A percentile compares a stretch with the other conserved stretches of the same genome.
phyloP scores from a whole-genome alignment of 2,329 filamentous ascomycete species.

The Sclerotinia nivalis region DNA sequence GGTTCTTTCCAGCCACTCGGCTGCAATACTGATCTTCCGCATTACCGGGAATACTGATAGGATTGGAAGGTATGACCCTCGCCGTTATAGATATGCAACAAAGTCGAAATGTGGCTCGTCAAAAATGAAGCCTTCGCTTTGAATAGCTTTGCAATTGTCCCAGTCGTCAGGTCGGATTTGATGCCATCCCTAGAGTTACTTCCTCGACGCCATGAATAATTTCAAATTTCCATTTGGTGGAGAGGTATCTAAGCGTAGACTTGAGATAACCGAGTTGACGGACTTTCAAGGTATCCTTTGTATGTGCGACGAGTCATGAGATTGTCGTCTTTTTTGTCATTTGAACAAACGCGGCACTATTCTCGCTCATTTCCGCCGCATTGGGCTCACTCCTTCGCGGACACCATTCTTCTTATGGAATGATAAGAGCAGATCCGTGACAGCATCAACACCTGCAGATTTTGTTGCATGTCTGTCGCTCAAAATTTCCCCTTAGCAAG shows the following conservation, averaged over 20 bases:
- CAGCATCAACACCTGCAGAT: neutral
- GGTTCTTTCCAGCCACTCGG: neutral
- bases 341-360: neutral
- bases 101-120: neutral
- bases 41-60: neutral
- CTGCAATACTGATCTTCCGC: neutral
- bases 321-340: neutral
- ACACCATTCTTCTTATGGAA: neutral
- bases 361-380: constrained; percentile 5
- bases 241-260: neutral
- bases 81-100: neutral
- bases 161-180: neutral
- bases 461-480: neutral
- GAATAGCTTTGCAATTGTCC: neutral
- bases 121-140: neutral
- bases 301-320: neutral
- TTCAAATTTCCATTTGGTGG: neutral
- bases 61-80: neutral
- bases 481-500: neutral
- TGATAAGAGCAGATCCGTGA: neutral
- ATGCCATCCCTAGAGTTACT: neutral
- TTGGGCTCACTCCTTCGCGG: neutral
- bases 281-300: neutral
- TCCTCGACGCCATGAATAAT: neutral
- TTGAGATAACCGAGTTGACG: neutral